A percentile compares a stretch with the other conserved stretches of the same genome.
These are phyloP conservation scores for Aleurites moluccanus DNA, from an alignment of 441 rosid genomes.

Conservation along the genomic window DNA sequence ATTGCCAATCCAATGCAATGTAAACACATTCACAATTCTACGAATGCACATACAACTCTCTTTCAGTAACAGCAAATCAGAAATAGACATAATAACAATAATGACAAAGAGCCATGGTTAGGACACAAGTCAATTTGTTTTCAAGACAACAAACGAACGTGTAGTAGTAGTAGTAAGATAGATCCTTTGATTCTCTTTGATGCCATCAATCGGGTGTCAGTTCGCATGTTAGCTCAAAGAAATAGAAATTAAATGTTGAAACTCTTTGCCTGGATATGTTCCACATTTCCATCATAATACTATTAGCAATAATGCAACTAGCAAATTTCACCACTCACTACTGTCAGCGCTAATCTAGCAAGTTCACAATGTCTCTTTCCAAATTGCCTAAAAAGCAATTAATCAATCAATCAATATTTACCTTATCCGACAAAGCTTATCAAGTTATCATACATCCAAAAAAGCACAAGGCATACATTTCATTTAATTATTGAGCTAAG, in stretches of 20 bases:
- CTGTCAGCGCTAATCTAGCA: conserved; percentile 42
- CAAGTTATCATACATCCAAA: conserved; percentile 9
- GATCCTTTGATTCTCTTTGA: conserved; percentile 17
- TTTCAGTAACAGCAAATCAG: conserved; percentile 30
- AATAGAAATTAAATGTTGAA: conserved; percentile 2
- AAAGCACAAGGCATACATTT: conserved; percentile 27
- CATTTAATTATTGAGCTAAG: conserved; percentile 26
- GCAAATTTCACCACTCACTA: conserved; percentile 33
- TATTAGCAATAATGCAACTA: conserved; percentile 31
- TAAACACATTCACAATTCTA: conserved; percentile 20
- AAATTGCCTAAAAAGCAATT: conserved; percentile 18
- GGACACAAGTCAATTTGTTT: conserved; percentile 1
- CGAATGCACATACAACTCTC: conserved; percentile 16
- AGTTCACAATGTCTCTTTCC: conserved; percentile 31
- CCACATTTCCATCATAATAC: conserved; percentile 32
- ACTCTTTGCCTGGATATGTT: not conserved
- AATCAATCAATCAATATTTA: conserved; percentile 39
- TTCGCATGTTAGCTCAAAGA: conserved; percentile 15
- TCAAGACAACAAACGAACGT: conserved; percentile 12
- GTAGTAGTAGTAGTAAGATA: not conserved
- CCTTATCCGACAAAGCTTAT: conserved; percentile 32
- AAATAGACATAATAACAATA: conserved; percentile 22
- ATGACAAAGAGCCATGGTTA: conserved; percentile 13
- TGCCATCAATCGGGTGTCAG: conserved; percentile 23
- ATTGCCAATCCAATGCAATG: conserved; percentile 11